phyloP scores from a whole-genome alignment of 495 filamentous ascomycete genomes.

The Lepidopterella palustris region DNA sequence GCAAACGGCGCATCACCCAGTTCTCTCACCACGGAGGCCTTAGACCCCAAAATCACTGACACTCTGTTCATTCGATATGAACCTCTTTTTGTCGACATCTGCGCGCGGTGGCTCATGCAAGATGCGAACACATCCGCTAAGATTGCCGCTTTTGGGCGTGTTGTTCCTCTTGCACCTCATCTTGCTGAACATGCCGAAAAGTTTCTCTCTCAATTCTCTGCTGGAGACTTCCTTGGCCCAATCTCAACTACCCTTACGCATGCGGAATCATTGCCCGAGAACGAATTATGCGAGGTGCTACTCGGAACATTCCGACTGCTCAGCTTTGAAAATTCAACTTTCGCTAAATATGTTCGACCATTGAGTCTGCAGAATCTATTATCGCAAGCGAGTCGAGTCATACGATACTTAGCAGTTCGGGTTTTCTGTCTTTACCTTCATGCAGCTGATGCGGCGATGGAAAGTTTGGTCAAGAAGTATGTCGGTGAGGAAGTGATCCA shows the following conservation, averaged over 20 bases:
- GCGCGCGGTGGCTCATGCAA: slow-evolving; percentile 61
- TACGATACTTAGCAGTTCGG: slow-evolving; percentile 76
- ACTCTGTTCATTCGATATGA: slow-evolving; percentile 64
- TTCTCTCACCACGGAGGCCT: slow-evolving; percentile 38
- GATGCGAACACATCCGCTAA: slow-evolving; percentile 43
- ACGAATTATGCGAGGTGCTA: slow-evolving; percentile 39
- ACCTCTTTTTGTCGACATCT: slow-evolving; percentile 67
- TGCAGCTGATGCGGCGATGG: slow-evolving; percentile 70
- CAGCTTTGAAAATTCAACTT: slow-evolving; percentile 61
- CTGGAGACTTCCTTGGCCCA: slow-evolving; percentile 37
- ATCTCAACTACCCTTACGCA: slow-evolving; percentile 12
- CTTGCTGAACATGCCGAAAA: slow-evolving; percentile 49
- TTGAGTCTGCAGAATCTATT: slow-evolving; percentile 62
- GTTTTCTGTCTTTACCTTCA: slow-evolving; percentile 71
- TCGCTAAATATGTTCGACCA: slow-evolving; percentile 54
- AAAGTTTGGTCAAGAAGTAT: slow-evolving; percentile 61
- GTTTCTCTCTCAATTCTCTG: slow-evolving; percentile 32
- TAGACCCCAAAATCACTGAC: slow-evolving; percentile 59
- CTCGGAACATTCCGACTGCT: slow-evolving; percentile 71
- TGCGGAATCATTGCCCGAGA: not conserved
- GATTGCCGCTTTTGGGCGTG: slow-evolving; percentile 67
- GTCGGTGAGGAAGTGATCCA: slow-evolving; percentile 53
- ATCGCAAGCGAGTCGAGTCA: slow-evolving; percentile 49
- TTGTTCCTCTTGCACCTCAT: slow-evolving; percentile 72
- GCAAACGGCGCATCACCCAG: slow-evolving; percentile 11